These are phyloP conservation scores for Fusarium albosuccineum DNA, from an alignment of 2,329 filamentous ascomycete species.

Conservation along the genomic window DNA sequence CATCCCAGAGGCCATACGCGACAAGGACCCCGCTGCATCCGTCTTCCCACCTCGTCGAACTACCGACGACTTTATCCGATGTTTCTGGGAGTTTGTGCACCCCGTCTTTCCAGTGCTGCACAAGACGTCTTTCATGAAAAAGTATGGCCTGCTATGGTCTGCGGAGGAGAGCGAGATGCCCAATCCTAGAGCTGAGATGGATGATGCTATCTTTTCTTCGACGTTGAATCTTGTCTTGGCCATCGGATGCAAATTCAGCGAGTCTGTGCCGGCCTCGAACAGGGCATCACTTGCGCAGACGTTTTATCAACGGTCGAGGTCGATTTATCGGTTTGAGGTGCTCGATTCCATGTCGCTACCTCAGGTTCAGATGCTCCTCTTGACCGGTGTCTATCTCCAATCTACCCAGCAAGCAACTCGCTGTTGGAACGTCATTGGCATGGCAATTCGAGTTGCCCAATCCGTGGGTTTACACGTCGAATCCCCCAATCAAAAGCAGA, in stretches of 20 bases:
- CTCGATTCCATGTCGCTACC: conserved; percentile 16
- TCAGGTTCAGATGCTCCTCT: conserved; percentile 8
- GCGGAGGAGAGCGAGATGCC: background rate
- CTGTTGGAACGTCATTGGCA: conserved; percentile 21
- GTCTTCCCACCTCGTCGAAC: background rate
- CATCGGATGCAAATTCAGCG: conserved; percentile 17
- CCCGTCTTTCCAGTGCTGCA: conserved; percentile 21
- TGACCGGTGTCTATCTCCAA: conserved; percentile 24
- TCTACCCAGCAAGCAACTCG: conserved; percentile 14
- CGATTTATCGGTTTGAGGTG: conserved; percentile 1
- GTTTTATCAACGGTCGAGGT: conserved; percentile 20
- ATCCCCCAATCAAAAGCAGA: background rate
- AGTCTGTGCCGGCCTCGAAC: background rate
- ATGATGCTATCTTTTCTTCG: conserved; percentile 2
- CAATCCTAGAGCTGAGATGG: background rate
- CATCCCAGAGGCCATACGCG: background rate
- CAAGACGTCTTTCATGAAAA: conserved; percentile 1
- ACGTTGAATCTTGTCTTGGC: conserved; percentile 22
- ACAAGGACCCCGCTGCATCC: background rate
- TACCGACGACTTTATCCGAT: conserved; percentile 5
- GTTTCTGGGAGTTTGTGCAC: conserved; percentile 23
- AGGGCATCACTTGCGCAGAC: background rate
- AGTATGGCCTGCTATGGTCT: conserved; percentile 2
- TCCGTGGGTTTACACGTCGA: conserved; percentile 16
- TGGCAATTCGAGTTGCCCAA: conserved; percentile 20